A percentile compares a stretch with the other conserved stretches of the same genome.
These are phyloP conservation scores for Capsicum chinense DNA, from an alignment of 257 asterid species.

Conservation along the genomic window DNA sequence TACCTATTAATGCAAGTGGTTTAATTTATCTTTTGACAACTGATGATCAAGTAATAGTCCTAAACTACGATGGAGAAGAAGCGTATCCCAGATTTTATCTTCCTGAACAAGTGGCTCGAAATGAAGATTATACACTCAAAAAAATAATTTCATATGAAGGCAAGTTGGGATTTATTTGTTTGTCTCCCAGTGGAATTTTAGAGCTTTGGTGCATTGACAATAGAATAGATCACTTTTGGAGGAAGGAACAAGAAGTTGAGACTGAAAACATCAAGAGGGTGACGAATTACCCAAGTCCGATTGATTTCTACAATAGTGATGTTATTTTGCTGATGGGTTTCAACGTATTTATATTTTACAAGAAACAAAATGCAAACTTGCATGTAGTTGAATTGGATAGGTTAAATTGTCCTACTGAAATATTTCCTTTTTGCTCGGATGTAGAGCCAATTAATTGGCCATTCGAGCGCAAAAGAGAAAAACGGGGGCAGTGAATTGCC, in stretches of 20 bases:
- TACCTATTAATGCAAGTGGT: neutral
- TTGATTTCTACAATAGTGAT: constrained; percentile 20
- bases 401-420: neutral
- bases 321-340: neutral
- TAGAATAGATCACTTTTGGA: neutral
- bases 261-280: neutral
- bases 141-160: constrained; percentile 30
- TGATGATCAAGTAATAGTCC: constrained; percentile 14
- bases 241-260: neutral
- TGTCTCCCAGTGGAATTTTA: neutral
- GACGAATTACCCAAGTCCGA: neutral
- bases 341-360: neutral
- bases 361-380: constrained; percentile 6
- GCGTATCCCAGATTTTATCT: neutral
- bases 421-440: constrained; percentile 35
- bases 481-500: neutral
- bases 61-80: neutral
- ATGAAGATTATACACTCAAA: neutral
- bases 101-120: neutral
- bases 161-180: constrained; percentile 28
- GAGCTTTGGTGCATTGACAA: neutral
- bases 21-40: constrained; percentile 26
- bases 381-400: neutral
- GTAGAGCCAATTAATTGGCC: neutral
- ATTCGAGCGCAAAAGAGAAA: neutral